A percentile compares a stretch with the other conserved stretches of the same genome.
These are phyloP conservation scores for Nitzschia putrida DNA, from an alignment of 108 stramenopile species.

Conservation along the genomic window DNA sequence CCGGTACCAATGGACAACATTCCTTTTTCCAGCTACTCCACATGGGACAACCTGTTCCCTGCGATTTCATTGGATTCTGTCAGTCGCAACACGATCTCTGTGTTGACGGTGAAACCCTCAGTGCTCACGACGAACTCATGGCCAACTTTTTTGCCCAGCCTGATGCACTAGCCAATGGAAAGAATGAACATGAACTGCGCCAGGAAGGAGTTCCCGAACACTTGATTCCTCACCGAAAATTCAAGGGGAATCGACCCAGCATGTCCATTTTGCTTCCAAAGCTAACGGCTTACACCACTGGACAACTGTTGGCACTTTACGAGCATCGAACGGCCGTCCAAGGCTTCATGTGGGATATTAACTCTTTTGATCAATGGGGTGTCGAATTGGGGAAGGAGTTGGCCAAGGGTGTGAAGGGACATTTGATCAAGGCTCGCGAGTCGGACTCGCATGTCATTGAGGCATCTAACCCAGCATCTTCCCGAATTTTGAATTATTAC, in stretches of 20 bases:
- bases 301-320: slow-evolving; percentile 95
- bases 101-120: slow-evolving; percentile 87
- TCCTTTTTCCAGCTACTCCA: slow-evolving; percentile 99
- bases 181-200: slow-evolving; percentile 89
- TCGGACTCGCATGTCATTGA: slow-evolving; percentile 46
- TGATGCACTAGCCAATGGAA: slow-evolving; percentile 95
- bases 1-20: slow-evolving; percentile 99
- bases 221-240: slow-evolving; percentile 88
- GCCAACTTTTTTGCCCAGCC: slow-evolving; percentile 99
- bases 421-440: slow-evolving; percentile 67
- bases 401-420: slow-evolving; percentile 84
- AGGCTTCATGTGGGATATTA: slow-evolving; percentile 98
- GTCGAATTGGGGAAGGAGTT: slow-evolving; percentile 99
- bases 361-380: slow-evolving; percentile 99
- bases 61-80: slow-evolving; percentile 96
- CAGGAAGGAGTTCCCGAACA: slow-evolving; percentile 90
- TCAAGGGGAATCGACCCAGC: slow-evolving; percentile 97
- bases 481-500: slow-evolving; percentile 84
- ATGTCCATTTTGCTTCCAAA: slow-evolving; percentile 92
- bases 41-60: slow-evolving; percentile 95
- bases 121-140: slow-evolving; percentile 99
- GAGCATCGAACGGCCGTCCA: slow-evolving; percentile 99
- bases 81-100: slow-evolving; percentile 83
- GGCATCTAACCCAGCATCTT: slow-evolving; percentile 78
- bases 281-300: slow-evolving; percentile 91